These are phyloP conservation scores for Ophiostoma novo-ulmi DNA, from an alignment of 2,329 filamentous ascomycete genomes.

Conservation along the genomic window DNA sequence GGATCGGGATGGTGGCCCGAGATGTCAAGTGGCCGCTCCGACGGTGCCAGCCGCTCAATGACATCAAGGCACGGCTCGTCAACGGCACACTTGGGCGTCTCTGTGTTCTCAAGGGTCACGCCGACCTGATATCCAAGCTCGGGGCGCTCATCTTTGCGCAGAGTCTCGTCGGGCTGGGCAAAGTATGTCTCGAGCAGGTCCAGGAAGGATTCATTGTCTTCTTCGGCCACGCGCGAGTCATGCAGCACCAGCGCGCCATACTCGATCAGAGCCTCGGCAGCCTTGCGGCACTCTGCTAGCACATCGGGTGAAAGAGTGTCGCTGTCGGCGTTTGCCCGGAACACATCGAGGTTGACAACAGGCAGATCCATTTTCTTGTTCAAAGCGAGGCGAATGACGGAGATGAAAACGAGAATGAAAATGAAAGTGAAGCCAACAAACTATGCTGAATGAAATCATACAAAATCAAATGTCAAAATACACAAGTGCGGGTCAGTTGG, in stretches of 20 bases:
- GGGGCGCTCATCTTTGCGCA: constrained; percentile 51
- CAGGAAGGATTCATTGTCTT: constrained; percentile 53
- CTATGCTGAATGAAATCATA: background rate
- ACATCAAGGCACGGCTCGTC: constrained; percentile 56
- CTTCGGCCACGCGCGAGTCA: constrained; percentile 53
- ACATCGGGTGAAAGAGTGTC: constrained; percentile 41
- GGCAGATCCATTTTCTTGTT: constrained; percentile 49
- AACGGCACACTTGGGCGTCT: constrained; percentile 59
- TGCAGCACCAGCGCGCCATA: constrained; percentile 57
- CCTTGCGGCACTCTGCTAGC: constrained; percentile 48
- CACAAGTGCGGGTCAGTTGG: constrained; percentile 10
- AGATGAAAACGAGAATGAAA: background rate
- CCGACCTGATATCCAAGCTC: constrained; percentile 57
- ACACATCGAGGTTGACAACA: constrained; percentile 51
- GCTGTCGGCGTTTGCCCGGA: constrained; percentile 28
- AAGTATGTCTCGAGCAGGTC: constrained; percentile 63
- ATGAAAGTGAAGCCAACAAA: background rate
- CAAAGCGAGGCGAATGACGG: background rate
- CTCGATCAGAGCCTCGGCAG: constrained; percentile 52
- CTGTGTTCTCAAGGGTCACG: constrained; percentile 58
- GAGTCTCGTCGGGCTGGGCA: constrained; percentile 45
- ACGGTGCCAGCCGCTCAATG: constrained; percentile 49
- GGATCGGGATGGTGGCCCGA: constrained; percentile 53
- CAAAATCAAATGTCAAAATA: background rate
- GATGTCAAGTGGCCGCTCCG: constrained; percentile 55